phyloP scores from a whole-genome alignment of 768 basidiomycete species.

The Tricholoma matsutake region DNA sequence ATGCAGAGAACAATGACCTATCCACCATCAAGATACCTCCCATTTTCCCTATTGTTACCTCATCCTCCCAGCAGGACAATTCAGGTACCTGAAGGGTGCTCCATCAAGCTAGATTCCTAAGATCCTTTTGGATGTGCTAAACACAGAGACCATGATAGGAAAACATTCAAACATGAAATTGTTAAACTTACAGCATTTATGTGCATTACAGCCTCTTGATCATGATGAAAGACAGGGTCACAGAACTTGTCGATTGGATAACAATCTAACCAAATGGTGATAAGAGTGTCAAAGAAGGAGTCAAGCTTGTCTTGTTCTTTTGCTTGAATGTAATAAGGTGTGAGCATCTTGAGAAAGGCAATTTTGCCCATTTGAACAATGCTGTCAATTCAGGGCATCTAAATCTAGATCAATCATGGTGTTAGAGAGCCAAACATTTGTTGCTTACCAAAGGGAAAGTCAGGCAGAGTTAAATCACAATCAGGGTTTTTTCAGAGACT shows the following conservation, averaged over 20 bases:
- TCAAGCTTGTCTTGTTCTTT: not conserved
- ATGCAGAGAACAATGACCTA: not conserved
- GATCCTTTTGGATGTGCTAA: not conserved
- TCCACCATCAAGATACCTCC: not conserved
- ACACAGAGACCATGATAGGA: not conserved
- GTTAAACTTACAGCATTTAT: not conserved
- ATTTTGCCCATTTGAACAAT: not conserved
- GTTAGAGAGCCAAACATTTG: not conserved
- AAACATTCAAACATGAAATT: not conserved
- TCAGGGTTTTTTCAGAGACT: not conserved
- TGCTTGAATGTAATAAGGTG: not conserved
- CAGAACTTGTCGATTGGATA: not conserved
- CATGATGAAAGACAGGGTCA: not conserved
- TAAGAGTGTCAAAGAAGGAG: not conserved
- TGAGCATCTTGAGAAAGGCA: not conserved
- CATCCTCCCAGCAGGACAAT: not conserved
- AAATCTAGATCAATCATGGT: not conserved
- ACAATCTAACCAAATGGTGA: not conserved
- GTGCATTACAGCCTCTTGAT: not conserved
- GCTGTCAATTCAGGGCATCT: not conserved
- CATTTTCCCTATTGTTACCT: not conserved
- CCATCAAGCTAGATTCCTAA: not conserved
- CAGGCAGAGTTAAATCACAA: not conserved
- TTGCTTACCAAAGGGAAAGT: not conserved
- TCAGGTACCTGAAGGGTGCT: not conserved